Conservation (phyloP, 768 basidiomycete species). For the Obba rivulosa region DNA sequence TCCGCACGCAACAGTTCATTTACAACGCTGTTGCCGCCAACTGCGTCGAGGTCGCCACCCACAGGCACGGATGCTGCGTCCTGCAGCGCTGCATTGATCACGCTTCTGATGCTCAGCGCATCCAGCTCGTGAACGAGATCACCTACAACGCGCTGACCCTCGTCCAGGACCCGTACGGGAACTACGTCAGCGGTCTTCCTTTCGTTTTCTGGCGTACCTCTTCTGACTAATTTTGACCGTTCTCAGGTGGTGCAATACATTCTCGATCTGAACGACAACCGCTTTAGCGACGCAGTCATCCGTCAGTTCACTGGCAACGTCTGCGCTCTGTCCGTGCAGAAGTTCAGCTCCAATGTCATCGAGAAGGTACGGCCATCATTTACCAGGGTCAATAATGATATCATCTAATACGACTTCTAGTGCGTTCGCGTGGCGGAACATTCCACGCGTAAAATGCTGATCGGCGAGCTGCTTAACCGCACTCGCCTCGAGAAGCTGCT, state of each 20-base stretch:
- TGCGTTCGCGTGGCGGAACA: constrained; percentile 95
- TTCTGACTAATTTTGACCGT: constrained; percentile 4
- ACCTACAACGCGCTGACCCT: constrained; percentile 96
- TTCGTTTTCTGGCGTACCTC: background rate
- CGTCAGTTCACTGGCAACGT: constrained; percentile 97
- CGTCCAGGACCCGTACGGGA: constrained; percentile 95
- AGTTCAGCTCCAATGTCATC: constrained; percentile 99
- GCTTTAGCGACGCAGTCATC: constrained; percentile 96
- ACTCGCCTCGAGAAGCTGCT: constrained; percentile 92
- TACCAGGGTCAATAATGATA: background rate
- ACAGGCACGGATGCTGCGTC: constrained; percentile 97
- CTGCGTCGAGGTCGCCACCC: constrained; percentile 97
- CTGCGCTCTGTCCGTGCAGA: constrained; percentile 95
- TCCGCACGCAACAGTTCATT: constrained; percentile 63
- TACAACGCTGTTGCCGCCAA: constrained; percentile 99
- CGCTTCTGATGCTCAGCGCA: constrained; percentile 89
- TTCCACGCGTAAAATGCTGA: constrained; percentile 87
- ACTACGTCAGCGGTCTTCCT: constrained; percentile 55
- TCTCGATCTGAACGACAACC: constrained; percentile 94
- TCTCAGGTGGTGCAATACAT: constrained; percentile 95
- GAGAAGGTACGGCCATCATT: constrained; percentile 62
- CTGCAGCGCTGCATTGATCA: constrained; percentile 98
- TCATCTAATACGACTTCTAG: constrained; percentile 19
- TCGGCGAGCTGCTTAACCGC: constrained; percentile 92
- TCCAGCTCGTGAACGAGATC: constrained; percentile 97